Evolutionary conservation across 129 eudicot genomes (phyloP), one percentile per base, ranked within the genome.

Genomic region (Rutidosis leptorrhynchoides): DNA sequence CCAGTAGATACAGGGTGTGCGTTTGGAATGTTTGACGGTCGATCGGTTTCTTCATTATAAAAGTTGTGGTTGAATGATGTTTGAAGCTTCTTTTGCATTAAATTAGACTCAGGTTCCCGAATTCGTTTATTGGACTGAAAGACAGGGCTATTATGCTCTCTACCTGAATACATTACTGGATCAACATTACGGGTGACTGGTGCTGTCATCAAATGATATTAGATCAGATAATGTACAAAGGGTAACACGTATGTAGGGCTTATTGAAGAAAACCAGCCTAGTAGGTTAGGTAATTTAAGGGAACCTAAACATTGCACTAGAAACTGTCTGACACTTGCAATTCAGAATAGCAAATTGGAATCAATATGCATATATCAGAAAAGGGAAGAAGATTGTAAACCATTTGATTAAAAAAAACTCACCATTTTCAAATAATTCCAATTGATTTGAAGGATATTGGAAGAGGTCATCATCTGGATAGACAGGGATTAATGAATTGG

Each of bases 1-100:
- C 99, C 99, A 65, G 95, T 94, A 15, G 99, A 94, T 25, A 94
- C 97, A 52, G 77, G 86, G 83, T 94, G 86, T 46, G 81, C 82
- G 74, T 69, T 80, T 48, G 78, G 88, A 69, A 84, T 80, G 73
- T 56, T 78, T 49, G 80, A 54, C 58, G 78, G 75, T 9, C 83
- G 83, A 40, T 88, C 96, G 55, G 83, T 53, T 77, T 88, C 98
- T 63, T 88, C 95, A 58, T 71, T 74, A 71, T 73, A 85, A 15
- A 73, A 28, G 52, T 83, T 81, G 43, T 78, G 84, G 76, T 82
- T 85, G 55, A 88, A 73, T 27, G 95, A 83, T 51, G 83, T 81
- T 37, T 80, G 98, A 78, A 88, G 87, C 74, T 83, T 87, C 66
- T 81, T 90, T 77, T 87, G 95, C 83, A 80, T 88, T 58, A 88